A percentile compares a stretch with the other conserved stretches of the same genome.
Evolutionary conservation across 768 basidiomycete species (phyloP).

Genomic region (Kwoniella bestiolae): DNA sequence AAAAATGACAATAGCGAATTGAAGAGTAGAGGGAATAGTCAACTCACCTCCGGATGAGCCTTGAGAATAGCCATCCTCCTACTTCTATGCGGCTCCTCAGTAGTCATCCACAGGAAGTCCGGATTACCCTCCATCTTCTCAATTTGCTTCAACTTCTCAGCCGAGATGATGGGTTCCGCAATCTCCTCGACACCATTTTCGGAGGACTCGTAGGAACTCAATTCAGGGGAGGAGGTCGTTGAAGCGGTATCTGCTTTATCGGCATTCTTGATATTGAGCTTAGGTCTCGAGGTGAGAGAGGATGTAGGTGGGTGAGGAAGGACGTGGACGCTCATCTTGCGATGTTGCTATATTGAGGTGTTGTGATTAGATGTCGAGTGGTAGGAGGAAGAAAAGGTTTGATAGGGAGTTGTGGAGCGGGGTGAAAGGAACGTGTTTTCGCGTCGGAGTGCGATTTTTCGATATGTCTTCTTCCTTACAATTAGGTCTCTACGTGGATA

Average conservation of each 20-base stretch:
- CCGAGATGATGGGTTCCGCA: neutral
- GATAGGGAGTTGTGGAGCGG: neutral
- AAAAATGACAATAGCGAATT: too few species aligned
- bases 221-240: slow-evolving; percentile 17
- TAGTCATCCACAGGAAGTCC: slow-evolving; percentile 96
- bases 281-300: neutral
- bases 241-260: slow-evolving; percentile 7
- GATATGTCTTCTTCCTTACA: neutral
- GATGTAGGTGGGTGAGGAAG: neutral
- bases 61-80: slow-evolving; percentile 88
- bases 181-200: slow-evolving; percentile 8
- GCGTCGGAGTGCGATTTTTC: neutral
- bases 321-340: slow-evolving; percentile 3
- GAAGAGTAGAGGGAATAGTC: too few species aligned
- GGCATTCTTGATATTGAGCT: neutral
- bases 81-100: slow-evolving; percentile 93
- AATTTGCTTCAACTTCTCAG: neutral
- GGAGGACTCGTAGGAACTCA: slow-evolving; percentile 21
- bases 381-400: neutral
- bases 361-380: neutral
- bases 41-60: slow-evolving; percentile 82
- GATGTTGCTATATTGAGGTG: neutral
- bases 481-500: too few species aligned
- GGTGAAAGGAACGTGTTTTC: slow-evolving; percentile 4
- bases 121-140: slow-evolving; percentile 40